Percentiles rank a stretch among this genome's conserved stretches.
Evolutionary conservation across 257 asterid species (phyloP).

Genomic region (Misopates orontium): DNA sequence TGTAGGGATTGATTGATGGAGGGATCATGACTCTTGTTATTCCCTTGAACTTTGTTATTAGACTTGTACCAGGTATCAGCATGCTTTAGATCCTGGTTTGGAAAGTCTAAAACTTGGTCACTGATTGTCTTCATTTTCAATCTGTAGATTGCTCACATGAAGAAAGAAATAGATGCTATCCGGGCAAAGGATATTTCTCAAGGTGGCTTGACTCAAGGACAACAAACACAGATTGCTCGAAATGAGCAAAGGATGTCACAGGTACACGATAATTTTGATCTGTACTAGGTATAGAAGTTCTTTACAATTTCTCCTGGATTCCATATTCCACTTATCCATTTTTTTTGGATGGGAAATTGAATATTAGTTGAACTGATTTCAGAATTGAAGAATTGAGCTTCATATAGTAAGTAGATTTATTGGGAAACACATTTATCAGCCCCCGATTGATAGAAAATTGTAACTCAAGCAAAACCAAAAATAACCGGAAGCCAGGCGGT

Average conservation of each 20-base stretch:
- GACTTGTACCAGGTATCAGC: constrained; percentile 4
- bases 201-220: constrained; percentile 99
- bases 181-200: constrained; percentile 98
- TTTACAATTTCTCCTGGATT: constrained; percentile 11
- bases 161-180: constrained; percentile 98
- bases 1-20: neutral
- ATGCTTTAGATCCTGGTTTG: constrained; percentile 12
- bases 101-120: constrained; percentile 9
- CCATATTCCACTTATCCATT: neutral
- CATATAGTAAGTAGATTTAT: constrained; percentile 13
- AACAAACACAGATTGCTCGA: constrained; percentile 99
- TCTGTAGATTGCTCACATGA: constrained; percentile 91
- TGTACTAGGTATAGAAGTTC: constrained; percentile 18
- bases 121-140: constrained; percentile 20
- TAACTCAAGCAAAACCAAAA: neutral
- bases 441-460: neutral
- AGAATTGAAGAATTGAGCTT: constrained; percentile 11
- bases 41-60: neutral
- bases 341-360: constrained; percentile 14
- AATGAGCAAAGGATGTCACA: constrained; percentile 97
- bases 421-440: constrained; percentile 1
- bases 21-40: neutral
- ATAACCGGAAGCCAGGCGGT: constrained; percentile 14
- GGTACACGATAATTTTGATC: constrained; percentile 43
- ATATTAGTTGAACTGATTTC: constrained; percentile 17